A percentile compares a stretch with the other conserved stretches of the same genome.
Evolutionary conservation across 805 yeast genomes (phyloP).

Genomic region (Saccharomycopsis sp.): DNA sequence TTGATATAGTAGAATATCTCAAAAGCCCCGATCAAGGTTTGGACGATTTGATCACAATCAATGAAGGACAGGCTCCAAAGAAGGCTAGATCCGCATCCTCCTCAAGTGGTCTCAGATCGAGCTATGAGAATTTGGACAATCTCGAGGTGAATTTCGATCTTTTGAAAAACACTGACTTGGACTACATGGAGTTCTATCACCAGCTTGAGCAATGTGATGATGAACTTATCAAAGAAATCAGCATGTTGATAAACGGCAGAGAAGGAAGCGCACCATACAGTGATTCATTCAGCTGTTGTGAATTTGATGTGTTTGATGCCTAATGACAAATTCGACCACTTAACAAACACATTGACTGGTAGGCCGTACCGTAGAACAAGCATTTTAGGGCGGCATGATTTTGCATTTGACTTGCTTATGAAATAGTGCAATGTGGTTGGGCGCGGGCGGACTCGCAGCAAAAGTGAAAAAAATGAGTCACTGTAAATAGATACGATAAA

Average conservation of each 20-base stretch:
- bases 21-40: neutral
- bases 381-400: too few relatives aligned
- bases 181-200: neutral
- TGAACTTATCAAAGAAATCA: constrained; percentile 13
- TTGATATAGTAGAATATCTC: constrained; percentile 5
- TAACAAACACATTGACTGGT: too few relatives aligned
- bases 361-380: too few relatives aligned
- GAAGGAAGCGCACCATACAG: neutral
- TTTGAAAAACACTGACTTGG: neutral
- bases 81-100: neutral
- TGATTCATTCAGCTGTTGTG: constrained; percentile 10
- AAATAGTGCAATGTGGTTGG: too few relatives aligned
- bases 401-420: too few relatives aligned
- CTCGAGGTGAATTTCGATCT: constrained; percentile 9
- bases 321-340: too few relatives aligned
- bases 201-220: constrained; percentile 11
- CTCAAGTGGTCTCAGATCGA: neutral
- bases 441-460: too few relatives aligned
- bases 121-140: constrained; percentile 10
- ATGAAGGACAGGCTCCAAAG: neutral
- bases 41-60: too few relatives aligned
- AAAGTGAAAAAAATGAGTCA: too few relatives aligned
- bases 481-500: too few relatives aligned
- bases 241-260: constrained; percentile 6
- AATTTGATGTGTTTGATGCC: constrained; percentile 14